Conservation (phyloP, 352 stramenopile genomes). For the Achlya hypogyna region DNA sequence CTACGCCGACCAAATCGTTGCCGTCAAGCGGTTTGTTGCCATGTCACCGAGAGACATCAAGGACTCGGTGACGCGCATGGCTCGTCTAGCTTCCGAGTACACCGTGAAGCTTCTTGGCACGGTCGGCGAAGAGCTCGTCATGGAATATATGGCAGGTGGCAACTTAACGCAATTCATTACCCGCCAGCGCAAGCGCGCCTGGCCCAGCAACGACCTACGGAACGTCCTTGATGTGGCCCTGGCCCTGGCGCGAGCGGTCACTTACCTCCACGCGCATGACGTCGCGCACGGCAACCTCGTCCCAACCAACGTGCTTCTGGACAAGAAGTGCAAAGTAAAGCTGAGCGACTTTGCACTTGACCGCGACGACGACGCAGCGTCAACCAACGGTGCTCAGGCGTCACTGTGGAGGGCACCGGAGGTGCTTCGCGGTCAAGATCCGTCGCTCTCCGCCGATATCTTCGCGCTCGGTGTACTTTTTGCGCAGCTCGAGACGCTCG, state of each 20-base stretch:
- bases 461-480: background rate
- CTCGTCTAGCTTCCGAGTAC: no score
- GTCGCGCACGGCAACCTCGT: background rate
- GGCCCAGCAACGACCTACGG: no score
- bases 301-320: background rate
- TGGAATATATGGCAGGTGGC: background rate
- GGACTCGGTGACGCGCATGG: no score
- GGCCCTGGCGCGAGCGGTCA: background rate
- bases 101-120: no score
- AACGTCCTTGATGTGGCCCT: background rate
- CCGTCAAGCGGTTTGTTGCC: no score
- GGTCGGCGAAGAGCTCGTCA: no score
- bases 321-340: background rate
- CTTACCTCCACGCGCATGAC: background rate
- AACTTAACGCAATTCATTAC: no score
- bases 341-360: background rate
- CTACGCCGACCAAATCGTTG: no score
- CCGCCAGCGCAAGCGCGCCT: no score
- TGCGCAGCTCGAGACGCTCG: background rate
- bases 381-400: background rate
- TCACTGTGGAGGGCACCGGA: background rate
- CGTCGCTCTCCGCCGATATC: background rate
- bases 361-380: background rate
- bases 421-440: background rate
- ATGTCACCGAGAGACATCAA: no score